Conservation (phyloP, 2,329 filamentous ascomycete genomes). For the Curvularia sp. region DNA sequence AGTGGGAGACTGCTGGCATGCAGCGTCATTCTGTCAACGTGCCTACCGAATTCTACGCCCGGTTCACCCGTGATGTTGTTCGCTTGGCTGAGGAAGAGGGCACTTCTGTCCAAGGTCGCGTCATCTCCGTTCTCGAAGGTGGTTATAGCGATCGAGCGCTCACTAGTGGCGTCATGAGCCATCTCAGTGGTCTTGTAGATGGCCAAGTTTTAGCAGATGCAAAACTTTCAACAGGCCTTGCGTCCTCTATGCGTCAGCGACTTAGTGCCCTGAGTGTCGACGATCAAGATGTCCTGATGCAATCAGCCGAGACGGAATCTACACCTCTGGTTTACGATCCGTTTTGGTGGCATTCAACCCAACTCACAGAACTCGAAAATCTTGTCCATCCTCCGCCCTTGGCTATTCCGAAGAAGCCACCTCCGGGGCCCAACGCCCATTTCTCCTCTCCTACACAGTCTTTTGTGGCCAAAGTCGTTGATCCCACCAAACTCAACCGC, state of each 20-base stretch:
- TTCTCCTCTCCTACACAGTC: conserved; percentile 90
- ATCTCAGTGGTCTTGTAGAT: conserved; percentile 81
- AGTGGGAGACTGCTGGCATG: conserved; percentile 92
- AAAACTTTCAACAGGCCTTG: conserved; percentile 57
- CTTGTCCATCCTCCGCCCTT: conserved; percentile 42
- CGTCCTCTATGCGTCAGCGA: conserved; percentile 65
- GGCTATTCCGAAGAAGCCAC: conserved; percentile 66
- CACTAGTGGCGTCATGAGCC: conserved; percentile 86
- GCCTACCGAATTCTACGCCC: conserved; percentile 94
- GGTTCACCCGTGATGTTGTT: conserved; percentile 85
- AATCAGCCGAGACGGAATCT: conserved; percentile 28
- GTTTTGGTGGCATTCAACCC: conserved; percentile 55
- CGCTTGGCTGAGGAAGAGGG: conserved; percentile 81
- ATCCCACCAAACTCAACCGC: conserved; percentile 70
- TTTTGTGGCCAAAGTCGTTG: conserved; percentile 79
- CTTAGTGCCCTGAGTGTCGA: conserved; percentile 54
- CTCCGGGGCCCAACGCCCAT: conserved; percentile 67
- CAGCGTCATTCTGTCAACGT: conserved; percentile 96
- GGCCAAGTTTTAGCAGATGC: conserved; percentile 50
- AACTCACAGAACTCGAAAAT: conserved; percentile 45
- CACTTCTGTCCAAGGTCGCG: conserved; percentile 77
- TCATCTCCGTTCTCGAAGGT: conserved; percentile 93
- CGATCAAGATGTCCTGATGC: conserved; percentile 29
- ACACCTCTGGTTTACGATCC: conserved; percentile 48
- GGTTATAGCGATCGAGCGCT: conserved; percentile 94